A percentile compares a stretch with the other conserved stretches of the same genome.
Conservation (phyloP, 352 stramenopile species). For the Phytophthora pisi region DNA sequence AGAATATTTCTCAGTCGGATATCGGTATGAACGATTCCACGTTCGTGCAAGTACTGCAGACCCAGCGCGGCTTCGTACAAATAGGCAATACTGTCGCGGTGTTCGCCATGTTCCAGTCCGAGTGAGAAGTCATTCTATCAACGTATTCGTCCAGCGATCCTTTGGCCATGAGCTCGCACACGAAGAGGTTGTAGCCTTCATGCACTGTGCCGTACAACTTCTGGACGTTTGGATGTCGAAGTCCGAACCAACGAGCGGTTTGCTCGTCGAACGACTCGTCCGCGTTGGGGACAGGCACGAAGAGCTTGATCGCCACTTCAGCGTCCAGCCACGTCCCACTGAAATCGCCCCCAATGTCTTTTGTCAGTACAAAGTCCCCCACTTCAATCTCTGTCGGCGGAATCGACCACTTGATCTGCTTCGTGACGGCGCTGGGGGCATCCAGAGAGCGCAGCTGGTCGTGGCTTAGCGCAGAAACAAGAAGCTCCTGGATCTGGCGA, state of each 20-base stretch:
- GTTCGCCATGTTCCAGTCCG: background rate
- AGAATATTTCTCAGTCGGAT: constrained; percentile 16
- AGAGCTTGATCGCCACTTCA: constrained; percentile 14
- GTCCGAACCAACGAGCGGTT: constrained; percentile 12
- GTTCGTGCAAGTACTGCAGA: constrained; percentile 22
- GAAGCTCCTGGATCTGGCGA: background rate
- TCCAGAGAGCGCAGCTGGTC: background rate
- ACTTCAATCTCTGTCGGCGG: background rate
- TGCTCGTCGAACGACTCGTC: constrained; percentile 3
- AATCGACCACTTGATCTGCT: background rate
- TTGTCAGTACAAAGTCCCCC: background rate
- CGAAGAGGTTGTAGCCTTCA: constrained; percentile 11
- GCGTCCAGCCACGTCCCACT: constrained; percentile 2
- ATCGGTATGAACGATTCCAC: constrained; percentile 6
- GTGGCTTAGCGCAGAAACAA: background rate
- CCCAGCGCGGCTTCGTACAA: constrained; percentile 13
- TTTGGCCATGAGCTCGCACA: constrained; percentile 13
- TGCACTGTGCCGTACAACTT: constrained; percentile 13
- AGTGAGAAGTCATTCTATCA: background rate
- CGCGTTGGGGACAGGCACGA: background rate
- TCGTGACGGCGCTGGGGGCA: no score
- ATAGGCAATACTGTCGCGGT: background rate
- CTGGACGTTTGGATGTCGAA: constrained; percentile 17
- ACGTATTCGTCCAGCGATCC: constrained; percentile 4
- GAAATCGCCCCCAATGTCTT: background rate